Base-by-base conservation (phyloP, 2,329 filamentous ascomycete genomes). In the Plenodomus biglobosus region DNA sequence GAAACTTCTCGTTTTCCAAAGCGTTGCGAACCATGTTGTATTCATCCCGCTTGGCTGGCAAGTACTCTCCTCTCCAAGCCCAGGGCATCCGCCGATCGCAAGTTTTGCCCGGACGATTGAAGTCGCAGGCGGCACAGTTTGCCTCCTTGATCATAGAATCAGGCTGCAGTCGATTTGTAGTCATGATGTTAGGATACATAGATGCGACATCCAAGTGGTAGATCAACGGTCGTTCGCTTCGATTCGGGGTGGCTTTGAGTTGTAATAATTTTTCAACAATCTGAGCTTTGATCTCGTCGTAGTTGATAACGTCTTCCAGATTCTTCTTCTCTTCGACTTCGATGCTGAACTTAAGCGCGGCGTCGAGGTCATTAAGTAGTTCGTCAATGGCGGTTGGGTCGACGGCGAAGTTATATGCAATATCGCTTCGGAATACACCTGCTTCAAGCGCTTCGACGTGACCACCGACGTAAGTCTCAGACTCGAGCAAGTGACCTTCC, bases 131-230 rank as follows among this genome's bases (percentile, higher is more conserved):
- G 2, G 94, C 94, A 65, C 95, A 99, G 63, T 96, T 90, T 0
- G 92, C 90, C 69, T 99, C 95, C 40, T 92, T 80, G 44, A 99
- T 95, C 91, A 99, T 95, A n/a, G 94, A 97, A 72, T 99, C 94
- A 0, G 94, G 94, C 62, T 99, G 94, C 39, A 99, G 75, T 70
- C 94, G 88, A 72, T 99, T 99, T 1, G 94, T 99, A 1, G 95
- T 99, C 95, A 99, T 99, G 71, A 99, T 99, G 73, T 99, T 99
- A 8, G 94, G 94, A 70, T 99, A 99, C 94, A 99, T 99, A 50
- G 94, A 96, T 16, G 94, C 94, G 49, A 99, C 95, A 68, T 99
- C 94, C 75, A 99, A 78, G 79, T 99, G 94, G 74, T 99, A 99
- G 57, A 99, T 99, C 24, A 95, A 82, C 3, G 94, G 94, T 37